A percentile compares a stretch with the other conserved stretches of the same genome.
These are phyloP conservation scores for Ceratobasidium papillatum DNA, from an alignment of 1,284 basidiomycete species.

Conservation along the genomic window DNA sequence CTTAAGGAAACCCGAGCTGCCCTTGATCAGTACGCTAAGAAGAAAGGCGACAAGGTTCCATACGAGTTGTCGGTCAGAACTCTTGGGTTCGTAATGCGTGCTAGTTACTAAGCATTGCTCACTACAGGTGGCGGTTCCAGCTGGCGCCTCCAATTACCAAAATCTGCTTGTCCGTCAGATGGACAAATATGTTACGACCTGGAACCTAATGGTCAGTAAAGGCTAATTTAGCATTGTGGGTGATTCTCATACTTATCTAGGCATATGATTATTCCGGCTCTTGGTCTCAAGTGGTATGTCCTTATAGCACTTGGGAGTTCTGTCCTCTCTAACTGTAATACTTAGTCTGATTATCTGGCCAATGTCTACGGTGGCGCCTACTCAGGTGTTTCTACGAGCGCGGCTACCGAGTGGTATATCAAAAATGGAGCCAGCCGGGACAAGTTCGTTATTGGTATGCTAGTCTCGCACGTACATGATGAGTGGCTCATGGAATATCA, in stretches of 20 bases:
- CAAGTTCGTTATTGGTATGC: conserved; percentile 81
- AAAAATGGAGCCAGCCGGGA: conserved; percentile 70
- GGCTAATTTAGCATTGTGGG: not conserved
- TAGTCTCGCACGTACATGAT: not conserved
- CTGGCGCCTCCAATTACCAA: conserved; percentile 56
- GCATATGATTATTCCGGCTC: conserved; percentile 81
- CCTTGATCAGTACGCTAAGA: not conserved
- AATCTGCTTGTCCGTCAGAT: conserved; percentile 57
- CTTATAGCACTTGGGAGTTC: not conserved
- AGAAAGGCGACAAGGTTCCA: conserved; percentile 36
- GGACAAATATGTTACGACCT: conserved; percentile 60
- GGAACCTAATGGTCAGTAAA: conserved; percentile 63
- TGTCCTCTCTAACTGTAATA: not conserved
- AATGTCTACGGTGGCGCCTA: conserved; percentile 74
- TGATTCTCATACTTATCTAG: conserved; percentile 64
- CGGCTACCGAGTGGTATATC: conserved; percentile 72
- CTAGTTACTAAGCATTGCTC: not conserved
- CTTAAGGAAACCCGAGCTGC: conserved; percentile 25
- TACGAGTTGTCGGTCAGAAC: conserved; percentile 31
- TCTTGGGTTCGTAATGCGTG: not conserved
- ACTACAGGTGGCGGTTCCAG: conserved; percentile 54
- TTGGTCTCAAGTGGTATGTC: conserved; percentile 60
- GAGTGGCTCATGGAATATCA: conserved; percentile 46
- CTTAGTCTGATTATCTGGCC: conserved; percentile 75
- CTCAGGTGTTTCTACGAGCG: conserved; percentile 73